phyloP scores from a whole-genome alignment of 78 protist genomes.

The Dictyostelium firmibasis region DNA sequence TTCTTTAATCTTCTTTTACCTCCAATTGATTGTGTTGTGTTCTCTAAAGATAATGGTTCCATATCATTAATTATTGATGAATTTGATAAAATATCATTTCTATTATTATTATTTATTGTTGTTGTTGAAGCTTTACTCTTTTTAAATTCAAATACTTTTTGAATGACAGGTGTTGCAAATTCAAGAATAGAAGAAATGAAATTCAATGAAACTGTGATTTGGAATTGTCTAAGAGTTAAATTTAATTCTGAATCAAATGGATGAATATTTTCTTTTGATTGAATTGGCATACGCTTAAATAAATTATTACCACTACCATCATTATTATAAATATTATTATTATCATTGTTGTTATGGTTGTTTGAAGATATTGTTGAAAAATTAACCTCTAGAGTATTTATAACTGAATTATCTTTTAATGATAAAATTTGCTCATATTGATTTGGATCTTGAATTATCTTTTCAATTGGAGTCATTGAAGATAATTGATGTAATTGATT shows the following conservation, averaged over 20 bases:
- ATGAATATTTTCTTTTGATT: background rate
- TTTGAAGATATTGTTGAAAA: background rate
- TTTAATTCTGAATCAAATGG: conserved; percentile 25
- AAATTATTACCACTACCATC: background rate
- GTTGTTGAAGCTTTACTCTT: background rate
- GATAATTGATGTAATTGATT: background rate
- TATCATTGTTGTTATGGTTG: background rate
- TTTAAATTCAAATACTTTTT: background rate
- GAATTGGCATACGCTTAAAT: background rate
- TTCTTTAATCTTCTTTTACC: conserved; percentile 16
- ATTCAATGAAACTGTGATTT: background rate
- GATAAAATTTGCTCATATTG: background rate
- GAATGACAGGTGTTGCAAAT: conserved; percentile 2
- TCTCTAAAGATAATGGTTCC: background rate
- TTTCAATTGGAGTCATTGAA: background rate
- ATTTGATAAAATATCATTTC: background rate
- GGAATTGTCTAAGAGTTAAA: background rate
- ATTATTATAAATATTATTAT: background rate
- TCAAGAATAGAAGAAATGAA: background rate
- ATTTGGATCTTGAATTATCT: background rate
- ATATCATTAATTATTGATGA: too few relatives aligned
- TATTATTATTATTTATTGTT: background rate
- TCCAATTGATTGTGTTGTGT: background rate
- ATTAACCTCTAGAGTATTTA: background rate
- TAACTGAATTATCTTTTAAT: background rate